Base-by-base conservation (phyloP, 257 asterid species). In the Solanum arcanum region DNA sequence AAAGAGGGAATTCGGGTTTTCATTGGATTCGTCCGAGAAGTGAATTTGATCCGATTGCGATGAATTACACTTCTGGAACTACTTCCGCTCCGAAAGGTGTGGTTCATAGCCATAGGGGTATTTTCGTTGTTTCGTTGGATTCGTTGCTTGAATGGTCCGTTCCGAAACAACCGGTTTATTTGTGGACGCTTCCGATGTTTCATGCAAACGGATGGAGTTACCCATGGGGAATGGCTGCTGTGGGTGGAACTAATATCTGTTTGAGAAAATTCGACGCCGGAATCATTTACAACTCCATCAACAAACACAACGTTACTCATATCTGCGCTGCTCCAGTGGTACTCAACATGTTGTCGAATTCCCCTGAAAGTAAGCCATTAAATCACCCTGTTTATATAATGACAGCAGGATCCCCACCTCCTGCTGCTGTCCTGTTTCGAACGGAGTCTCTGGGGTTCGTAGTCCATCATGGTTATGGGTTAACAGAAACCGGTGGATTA, bases 121-220 rank as follows among this genome's bases (percentile, higher is more conserved):
- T 89, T 5, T 96, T 92, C 89, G 56, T 93, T 12, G 75, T 91
- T 3, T 7, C 94, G 2, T 1, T 94, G 35, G 98, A 96, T 90
- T 93, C 96, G 6, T 84, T 95, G 59, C 46, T 91, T 9, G 92
- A 91, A 4, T 94, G 98, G 98, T 90, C 96, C 0, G 92, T 95
- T 21, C 91, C 93, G 16, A 94, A 94, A 42, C 91, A 94, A 88
- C 92, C 98, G 1, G 95, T 95, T 0, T 96, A 90, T 44, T 84
- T 96, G 3, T 96, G 99, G 99, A 95, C 99, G 15, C 95, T 96
- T 52, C 98, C 99, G 4, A 96, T 96, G 99, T 96, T 96, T 88
- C 99, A 96, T 88, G 95, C 94, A 21, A 96, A 96, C 78, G 98
- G 99, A 2, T 95, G 99, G 99, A 91, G 94, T 91, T 94, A 78